phyloP scores from a whole-genome alignment of 768 basidiomycete species.

The Tulasnella calospora region DNA sequence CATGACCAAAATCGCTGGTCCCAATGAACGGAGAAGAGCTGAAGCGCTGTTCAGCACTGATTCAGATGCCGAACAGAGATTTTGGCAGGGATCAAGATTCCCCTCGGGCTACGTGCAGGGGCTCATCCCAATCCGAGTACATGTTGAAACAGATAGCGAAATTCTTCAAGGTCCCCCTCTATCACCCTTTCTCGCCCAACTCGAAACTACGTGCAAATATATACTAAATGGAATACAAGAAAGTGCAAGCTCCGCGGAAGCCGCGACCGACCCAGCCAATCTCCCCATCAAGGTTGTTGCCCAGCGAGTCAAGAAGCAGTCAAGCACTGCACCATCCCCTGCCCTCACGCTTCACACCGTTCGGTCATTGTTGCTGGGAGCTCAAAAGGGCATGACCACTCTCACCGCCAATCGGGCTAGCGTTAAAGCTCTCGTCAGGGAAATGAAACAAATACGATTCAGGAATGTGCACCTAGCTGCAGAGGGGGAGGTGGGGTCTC shows the following conservation, averaged over 20 bases:
- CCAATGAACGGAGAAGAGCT: slow-evolving; percentile 58
- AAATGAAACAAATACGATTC: slow-evolving; percentile 43
- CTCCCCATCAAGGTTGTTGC: not conserved
- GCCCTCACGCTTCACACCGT: slow-evolving; percentile 65
- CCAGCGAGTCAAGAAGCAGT: not conserved
- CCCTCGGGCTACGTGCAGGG: slow-evolving; percentile 47
- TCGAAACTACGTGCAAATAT: slow-evolving; percentile 50
- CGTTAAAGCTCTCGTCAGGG: slow-evolving; percentile 66
- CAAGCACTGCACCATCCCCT: not conserved
- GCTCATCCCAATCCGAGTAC: slow-evolving; percentile 54
- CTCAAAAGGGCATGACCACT: slow-evolving; percentile 71
- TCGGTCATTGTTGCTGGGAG: slow-evolving; percentile 65
- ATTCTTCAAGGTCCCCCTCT: not conserved
- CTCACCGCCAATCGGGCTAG: slow-evolving; percentile 80
- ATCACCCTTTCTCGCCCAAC: slow-evolving; percentile 45
- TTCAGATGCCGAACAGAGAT: slow-evolving; percentile 42
- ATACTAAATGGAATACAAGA: slow-evolving; percentile 41
- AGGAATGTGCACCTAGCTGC: slow-evolving; percentile 29
- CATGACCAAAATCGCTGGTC: slow-evolving; percentile 73
- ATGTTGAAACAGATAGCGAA: slow-evolving; percentile 31
- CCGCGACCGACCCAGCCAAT: not conserved
- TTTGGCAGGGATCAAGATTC: slow-evolving; percentile 64
- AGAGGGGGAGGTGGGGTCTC: slow-evolving; percentile 32
- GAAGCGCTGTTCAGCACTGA: slow-evolving; percentile 51
- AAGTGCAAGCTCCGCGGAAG: not conserved